Conservation (phyloP, 83 land plant species). For the Picea abies region DNA sequence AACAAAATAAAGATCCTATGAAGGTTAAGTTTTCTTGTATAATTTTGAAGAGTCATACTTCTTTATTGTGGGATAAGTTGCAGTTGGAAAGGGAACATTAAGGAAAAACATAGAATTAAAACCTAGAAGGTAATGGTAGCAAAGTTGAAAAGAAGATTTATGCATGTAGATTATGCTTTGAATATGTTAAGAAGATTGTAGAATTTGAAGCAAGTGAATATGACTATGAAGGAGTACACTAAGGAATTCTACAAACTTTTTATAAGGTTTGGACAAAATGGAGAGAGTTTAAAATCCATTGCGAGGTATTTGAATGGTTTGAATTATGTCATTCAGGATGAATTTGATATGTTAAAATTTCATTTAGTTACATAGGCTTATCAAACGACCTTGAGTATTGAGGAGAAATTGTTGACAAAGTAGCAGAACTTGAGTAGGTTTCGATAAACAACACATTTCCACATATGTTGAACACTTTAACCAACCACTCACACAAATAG, state of each 20-base stretch:
- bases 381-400: not conserved
- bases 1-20: not conserved
- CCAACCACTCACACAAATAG: too few relatives aligned
- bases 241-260: not conserved
- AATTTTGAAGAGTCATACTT: not conserved
- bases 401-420: not conserved
- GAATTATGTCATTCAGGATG: not conserved
- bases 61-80: not conserved
- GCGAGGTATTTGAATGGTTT: not conserved
- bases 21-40: not conserved
- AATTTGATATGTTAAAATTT: not conserved
- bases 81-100: not conserved
- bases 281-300: not conserved
- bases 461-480: too few relatives aligned
- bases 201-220: not conserved
- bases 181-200: not conserved
- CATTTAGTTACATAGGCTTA: not conserved
- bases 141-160: not conserved
- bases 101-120: not conserved
- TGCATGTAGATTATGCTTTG: not conserved
- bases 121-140: not conserved
- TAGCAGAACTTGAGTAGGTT: not conserved
- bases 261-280: not conserved
- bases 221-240: not conserved
- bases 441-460: too few relatives aligned